These are phyloP conservation scores for Malus hybrid DNA, from an alignment of 331 rosid genomes.

Conservation along the genomic window DNA sequence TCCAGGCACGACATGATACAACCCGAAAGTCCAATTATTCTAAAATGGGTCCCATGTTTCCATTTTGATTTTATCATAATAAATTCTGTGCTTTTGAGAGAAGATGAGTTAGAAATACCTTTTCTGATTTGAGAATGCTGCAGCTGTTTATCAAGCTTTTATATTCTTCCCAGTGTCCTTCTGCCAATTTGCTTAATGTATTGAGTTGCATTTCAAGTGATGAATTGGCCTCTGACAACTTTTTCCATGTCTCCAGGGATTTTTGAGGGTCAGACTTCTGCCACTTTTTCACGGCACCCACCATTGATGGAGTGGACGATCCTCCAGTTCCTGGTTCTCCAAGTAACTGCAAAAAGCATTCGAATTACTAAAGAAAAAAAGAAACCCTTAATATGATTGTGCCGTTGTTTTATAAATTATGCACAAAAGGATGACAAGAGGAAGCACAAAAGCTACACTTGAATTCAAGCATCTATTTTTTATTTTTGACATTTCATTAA, in stretches of 20 bases:
- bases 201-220: conserved; percentile 66
- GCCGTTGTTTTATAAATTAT: neutral
- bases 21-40: neutral
- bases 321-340: conserved; percentile 99
- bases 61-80: neutral
- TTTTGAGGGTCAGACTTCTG: conserved; percentile 73
- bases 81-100: neutral
- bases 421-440: neutral
- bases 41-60: neutral
- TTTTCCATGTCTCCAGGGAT: conserved; percentile 69
- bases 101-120: conserved; percentile 35
- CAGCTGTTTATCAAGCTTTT: conserved; percentile 47
- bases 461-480: neutral
- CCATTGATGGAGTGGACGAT: conserved; percentile 97
- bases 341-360: conserved; percentile 48
- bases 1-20: neutral
- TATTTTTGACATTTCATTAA: neutral
- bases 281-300: conserved; percentile 95
- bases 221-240: conserved; percentile 74
- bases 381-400: neutral
- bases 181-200: conserved; percentile 54
- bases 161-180: conserved; percentile 78
- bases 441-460: neutral
- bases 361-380: conserved; percentile 4
- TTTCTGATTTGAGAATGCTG: conserved; percentile 59